Conservation (phyloP, 2,329 filamentous ascomycete genomes). For the Penicillium verrucosum region DNA sequence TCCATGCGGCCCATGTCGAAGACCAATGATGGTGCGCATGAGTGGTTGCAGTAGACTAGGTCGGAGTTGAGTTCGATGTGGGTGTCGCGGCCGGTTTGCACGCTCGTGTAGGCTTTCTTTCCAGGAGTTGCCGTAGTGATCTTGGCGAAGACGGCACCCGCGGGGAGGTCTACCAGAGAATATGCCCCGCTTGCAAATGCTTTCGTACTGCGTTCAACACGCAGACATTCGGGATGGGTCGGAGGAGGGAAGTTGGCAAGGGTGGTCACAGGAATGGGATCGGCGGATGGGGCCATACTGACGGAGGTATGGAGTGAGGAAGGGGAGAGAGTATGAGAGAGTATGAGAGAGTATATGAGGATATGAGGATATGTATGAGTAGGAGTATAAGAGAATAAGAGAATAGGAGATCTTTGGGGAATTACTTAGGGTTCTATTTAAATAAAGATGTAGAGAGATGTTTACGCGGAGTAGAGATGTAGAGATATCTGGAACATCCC, state of each 20-base stretch:
- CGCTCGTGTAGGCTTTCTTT: slow-evolving; percentile 50
- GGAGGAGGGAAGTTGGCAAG: slow-evolving; percentile 15
- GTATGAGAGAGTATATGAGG: neutral
- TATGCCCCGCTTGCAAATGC: slow-evolving; percentile 41
- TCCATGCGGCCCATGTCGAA: slow-evolving; percentile 51
- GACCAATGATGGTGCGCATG: slow-evolving; percentile 51
- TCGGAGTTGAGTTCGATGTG: slow-evolving; percentile 59
- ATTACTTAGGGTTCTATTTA: neutral
- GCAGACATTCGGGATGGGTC: slow-evolving; percentile 29
- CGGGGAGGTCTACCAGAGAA: slow-evolving; percentile 50
- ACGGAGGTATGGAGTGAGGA: neutral
- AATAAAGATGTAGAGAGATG: neutral
- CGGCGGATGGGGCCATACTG: slow-evolving; percentile 23
- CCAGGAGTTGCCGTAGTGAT: slow-evolving; percentile 49
- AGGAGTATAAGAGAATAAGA: neutral
- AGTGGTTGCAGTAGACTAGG: slow-evolving; percentile 58
- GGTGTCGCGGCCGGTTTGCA: slow-evolving; percentile 48
- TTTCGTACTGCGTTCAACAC: slow-evolving; percentile 32
- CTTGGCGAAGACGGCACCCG: slow-evolving; percentile 48
- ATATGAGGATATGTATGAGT: neutral
- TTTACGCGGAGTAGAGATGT: neutral
- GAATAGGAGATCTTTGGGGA: neutral
- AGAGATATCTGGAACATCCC: neutral
- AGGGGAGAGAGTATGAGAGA: neutral
- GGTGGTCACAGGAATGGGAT: slow-evolving; percentile 13